These are phyloP conservation scores for Phytophthora kernoviae DNA, from an alignment of 352 stramenopile genomes.

Conservation along the genomic window DNA sequence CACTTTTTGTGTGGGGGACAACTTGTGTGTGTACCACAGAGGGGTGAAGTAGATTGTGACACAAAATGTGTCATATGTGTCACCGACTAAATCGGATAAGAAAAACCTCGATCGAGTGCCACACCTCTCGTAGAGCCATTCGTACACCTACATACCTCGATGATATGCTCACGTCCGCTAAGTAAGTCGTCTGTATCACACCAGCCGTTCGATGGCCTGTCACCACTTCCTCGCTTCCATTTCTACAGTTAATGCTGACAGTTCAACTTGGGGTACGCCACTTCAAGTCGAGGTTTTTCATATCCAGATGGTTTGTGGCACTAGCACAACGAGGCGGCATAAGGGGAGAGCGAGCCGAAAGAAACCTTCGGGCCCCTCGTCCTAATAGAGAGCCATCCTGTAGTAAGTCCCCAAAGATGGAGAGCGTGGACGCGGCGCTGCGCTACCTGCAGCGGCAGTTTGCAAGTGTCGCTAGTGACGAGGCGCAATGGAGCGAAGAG, in stretches of 20 bases:
- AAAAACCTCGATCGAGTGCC: too few relatives aligned
- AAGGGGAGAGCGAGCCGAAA: constrained; percentile 3
- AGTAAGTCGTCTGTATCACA: too few relatives aligned
- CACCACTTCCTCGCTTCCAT: too few relatives aligned
- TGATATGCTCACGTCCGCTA: too few relatives aligned
- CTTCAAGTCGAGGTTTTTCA: constrained; percentile 34
- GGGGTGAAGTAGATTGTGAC: background rate
- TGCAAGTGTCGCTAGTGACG: constrained; percentile 77
- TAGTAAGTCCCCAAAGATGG: constrained; percentile 44
- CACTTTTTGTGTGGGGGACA: background rate
- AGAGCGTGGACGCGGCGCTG: constrained; percentile 86
- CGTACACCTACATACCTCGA: too few relatives aligned
- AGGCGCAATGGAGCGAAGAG: constrained; percentile 80
- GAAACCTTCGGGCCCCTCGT: too few relatives aligned
- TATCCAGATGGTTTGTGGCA: constrained; percentile 2
- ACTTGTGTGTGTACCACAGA: background rate
- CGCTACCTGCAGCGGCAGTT: constrained; percentile 88
- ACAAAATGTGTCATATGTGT: background rate
- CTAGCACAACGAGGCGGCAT: constrained; percentile 28
- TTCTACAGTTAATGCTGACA: background rate
- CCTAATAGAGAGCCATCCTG: constrained; percentile 1
- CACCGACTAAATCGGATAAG: too few relatives aligned
- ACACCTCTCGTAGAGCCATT: too few relatives aligned
- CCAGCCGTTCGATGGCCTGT: too few relatives aligned
- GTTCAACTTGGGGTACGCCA: background rate